Percentiles rank a stretch among this genome's conserved stretches.
These are phyloP conservation scores for Peronospora destructor DNA, from an alignment of 352 stramenopile genomes.

Conservation along the genomic window DNA sequence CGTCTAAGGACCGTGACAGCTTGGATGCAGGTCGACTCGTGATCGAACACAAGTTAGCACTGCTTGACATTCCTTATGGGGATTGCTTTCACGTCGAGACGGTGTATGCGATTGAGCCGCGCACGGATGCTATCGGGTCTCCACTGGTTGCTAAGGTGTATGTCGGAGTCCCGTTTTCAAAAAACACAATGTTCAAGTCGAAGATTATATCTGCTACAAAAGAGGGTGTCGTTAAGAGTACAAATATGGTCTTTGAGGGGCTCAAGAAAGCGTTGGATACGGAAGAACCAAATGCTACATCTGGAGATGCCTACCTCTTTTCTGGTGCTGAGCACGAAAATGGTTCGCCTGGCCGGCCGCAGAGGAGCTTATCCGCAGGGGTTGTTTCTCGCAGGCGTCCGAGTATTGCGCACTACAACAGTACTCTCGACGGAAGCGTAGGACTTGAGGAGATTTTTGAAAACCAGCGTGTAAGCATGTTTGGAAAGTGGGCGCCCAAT, in stretches of 20 bases:
- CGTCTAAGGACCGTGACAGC: conserved; percentile 30
- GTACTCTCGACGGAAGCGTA: conserved; percentile 63
- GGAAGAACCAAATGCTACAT: conserved; percentile 13
- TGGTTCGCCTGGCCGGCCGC: conserved; percentile 3
- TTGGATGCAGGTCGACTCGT: conserved; percentile 41
- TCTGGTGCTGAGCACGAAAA: conserved; percentile 4
- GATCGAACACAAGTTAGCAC: conserved; percentile 52
- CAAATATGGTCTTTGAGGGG: conserved; percentile 48
- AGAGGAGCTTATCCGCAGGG: conserved; percentile 14
- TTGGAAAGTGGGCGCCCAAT: conserved; percentile 83
- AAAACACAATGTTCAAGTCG: conserved; percentile 79
- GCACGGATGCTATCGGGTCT: conserved; percentile 27
- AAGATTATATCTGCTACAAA: conserved; percentile 75
- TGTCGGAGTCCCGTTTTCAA: conserved; percentile 69
- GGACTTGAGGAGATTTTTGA: conserved; percentile 84
- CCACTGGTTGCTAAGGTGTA: conserved; percentile 48
- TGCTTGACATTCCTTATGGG: conserved; percentile 76
- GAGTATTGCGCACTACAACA: conserved; percentile 52
- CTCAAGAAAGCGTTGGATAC: conserved; percentile 38
- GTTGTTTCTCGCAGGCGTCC: conserved; percentile 18
- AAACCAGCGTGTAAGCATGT: conserved; percentile 84
- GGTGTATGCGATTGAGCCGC: conserved; percentile 43
- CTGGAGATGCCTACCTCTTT: conserved; percentile 1
- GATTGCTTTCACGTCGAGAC: conserved; percentile 77
- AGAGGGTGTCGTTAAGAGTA: conserved; percentile 57